Evolutionary conservation across 495 filamentous ascomycete species (phyloP), one percentile per base, ranked within the genome.

Genomic region (Cladorrhinum samala): DNA sequence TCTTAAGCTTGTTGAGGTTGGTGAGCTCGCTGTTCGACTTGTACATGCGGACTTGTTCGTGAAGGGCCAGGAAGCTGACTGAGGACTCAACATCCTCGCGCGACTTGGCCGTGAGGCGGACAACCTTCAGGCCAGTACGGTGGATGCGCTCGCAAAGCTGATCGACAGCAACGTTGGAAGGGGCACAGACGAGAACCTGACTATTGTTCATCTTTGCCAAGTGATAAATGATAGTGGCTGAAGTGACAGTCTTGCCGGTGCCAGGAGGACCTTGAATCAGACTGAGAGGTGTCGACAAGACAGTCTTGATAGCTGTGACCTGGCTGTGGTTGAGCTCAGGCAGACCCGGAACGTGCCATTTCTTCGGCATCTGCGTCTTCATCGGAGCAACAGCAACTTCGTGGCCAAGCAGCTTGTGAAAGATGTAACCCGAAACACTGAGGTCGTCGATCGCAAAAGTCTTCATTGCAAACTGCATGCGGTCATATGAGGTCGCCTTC

Each of bases 391-490:
- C 89, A 9, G 90, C 89, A 46, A 97, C 94, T 66, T 96, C 93
- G 60, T 99, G 91, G 42, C 93, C 93, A 16, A 99, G 83, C 11
- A 99, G 81, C 51, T 92, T 91, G 72, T 99, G 93, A 73, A 96
- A 99, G 55, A 99, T 96, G 73, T 97, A 99, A 41, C 93, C 93
- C 19, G 92, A 96, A 47, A 99, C 91, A 63, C 91, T 96, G 85
- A 94, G 88, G 63, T 99, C 93, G 58, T 99, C 93, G 46, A 99
- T 84, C 19, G 93, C 93, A 64, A 99, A 99, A 0, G 89, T 97
- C 78, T 97, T 96, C 93, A 99, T 97, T 33, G 93, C 93, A 55
- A 88, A 82, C 68, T 99, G 93, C 93, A 99, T 99, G 54, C 93
- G 91, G 65, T 99, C 93, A 64, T 97, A 99, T 0, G 91, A 96